Conservation (phyloP, 208 protist genomes). For the Crithidia expoeki region DNA sequence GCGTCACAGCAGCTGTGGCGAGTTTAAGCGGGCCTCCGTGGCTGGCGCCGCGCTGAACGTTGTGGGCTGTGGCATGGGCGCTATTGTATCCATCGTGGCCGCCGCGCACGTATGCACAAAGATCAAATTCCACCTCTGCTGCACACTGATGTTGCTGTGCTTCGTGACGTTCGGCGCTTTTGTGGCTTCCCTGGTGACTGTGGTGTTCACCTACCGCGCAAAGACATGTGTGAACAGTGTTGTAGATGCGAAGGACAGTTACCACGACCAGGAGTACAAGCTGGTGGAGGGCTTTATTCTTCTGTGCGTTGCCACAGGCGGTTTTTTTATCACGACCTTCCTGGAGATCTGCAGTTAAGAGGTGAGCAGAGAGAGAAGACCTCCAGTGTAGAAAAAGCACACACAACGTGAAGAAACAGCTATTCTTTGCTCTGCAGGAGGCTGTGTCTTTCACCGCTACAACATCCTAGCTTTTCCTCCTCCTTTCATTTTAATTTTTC, state of each 20-base stretch:
- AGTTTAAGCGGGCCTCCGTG: constrained; percentile 1
- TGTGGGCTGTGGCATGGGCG: constrained; percentile 17
- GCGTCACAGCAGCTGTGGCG: constrained; percentile 4
- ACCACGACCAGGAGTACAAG: constrained; percentile 18
- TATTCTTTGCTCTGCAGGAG: too few species aligned
- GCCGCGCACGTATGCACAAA: constrained; percentile 19
- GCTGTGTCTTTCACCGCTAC: too few species aligned
- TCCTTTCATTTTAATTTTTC: neutral
- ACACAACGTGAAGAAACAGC: too few species aligned
- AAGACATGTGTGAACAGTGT: constrained; percentile 18
- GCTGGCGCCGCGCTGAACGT: constrained; percentile 18
- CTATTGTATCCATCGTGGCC: constrained; percentile 12
- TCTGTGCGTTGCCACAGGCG: constrained; percentile 28
- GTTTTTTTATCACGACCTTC: constrained; percentile 36
- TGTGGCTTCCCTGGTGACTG: constrained; percentile 12
- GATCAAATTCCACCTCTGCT: constrained; percentile 28
- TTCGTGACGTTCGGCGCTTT: constrained; percentile 23
- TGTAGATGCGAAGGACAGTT: neutral
- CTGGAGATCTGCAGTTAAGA: constrained; percentile 29
- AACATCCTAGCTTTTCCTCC: constrained; percentile 5
- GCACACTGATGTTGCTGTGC: constrained; percentile 29
- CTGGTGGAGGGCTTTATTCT: constrained; percentile 47
- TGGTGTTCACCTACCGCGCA: constrained; percentile 7
- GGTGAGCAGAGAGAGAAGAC: neutral
- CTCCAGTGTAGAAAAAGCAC: neutral